Percentiles rank a stretch among this genome's conserved stretches.
These are phyloP conservation scores for Kalmanozyma brasiliensis DNA, from an alignment of 1,284 basidiomycete genomes.

Conservation along the genomic window DNA sequence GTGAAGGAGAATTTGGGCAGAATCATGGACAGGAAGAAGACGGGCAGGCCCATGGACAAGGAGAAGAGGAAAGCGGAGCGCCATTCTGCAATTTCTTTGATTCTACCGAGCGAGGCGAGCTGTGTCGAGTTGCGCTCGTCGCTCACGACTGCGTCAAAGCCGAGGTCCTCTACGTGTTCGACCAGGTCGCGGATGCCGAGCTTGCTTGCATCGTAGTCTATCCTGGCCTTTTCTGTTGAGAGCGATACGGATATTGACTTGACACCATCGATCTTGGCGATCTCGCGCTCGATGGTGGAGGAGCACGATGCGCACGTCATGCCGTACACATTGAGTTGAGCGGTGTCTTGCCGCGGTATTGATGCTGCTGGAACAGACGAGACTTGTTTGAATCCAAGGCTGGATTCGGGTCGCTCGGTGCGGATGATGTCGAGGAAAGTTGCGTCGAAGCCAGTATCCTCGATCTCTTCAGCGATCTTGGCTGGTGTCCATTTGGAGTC, in stretches of 20 bases:
- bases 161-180: slow-evolving; percentile 76
- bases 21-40: slow-evolving; percentile 92
- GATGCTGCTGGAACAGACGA: not conserved
- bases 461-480: slow-evolving; percentile 80
- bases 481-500: slow-evolving; percentile 79
- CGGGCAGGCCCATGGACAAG: slow-evolving; percentile 84
- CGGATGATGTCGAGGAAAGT: slow-evolving; percentile 32
- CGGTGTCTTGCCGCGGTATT: slow-evolving; percentile 16
- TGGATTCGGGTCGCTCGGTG: slow-evolving; percentile 14
- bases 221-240: slow-evolving; percentile 52
- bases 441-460: slow-evolving; percentile 91
- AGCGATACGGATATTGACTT: slow-evolving; percentile 53
- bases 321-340: slow-evolving; percentile 79
- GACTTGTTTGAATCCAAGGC: slow-evolving; percentile 3
- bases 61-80: slow-evolving; percentile 81
- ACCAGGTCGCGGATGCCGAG: slow-evolving; percentile 59
- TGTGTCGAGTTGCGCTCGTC: slow-evolving; percentile 86
- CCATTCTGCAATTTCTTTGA: slow-evolving; percentile 93
- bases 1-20: slow-evolving; percentile 73
- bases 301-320: slow-evolving; percentile 89
- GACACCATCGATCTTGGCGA: slow-evolving; percentile 74
- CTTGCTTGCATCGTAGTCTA: slow-evolving; percentile 51
- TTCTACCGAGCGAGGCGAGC: slow-evolving; percentile 85
- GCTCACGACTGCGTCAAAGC: slow-evolving; percentile 86
- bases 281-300: slow-evolving; percentile 78